Base-by-base conservation (phyloP, 176 grass and related monocot genomes). In the Hsuehochloa calcarea region DNA sequence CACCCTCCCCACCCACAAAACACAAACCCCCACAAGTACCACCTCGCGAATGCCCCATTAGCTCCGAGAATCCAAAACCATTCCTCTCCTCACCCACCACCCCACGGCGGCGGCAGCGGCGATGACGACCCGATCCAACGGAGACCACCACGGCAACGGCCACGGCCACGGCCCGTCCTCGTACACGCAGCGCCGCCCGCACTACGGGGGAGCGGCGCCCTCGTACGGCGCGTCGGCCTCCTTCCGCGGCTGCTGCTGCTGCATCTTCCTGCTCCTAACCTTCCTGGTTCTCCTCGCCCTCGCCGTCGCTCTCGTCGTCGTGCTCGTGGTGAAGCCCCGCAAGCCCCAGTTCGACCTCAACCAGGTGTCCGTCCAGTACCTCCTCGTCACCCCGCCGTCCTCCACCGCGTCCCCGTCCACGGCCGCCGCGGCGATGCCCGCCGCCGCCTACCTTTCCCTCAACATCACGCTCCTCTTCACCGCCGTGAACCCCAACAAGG, bases 281-380 rank as follows among this genome's bases (percentile, higher is more conserved):
- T 93, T 99, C 88, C 96, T 99, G 23, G 91, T 84, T 43, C 96
- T 99, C 46, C 90, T 99, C 54, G 93, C 90, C 51, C 77, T 99
- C 59, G 96, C 96, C 34, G 82, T 96, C 46, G 90, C 89, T 20
- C 96, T 99, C 71, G 91, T 99, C 20, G 84, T 99, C 51, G 81
- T 99, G 64, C 93, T 99, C 34, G 93, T 89, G 59, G 93, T 99
- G 70, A 99, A 99, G 90, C 96, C 96, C 60, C 89, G 91, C 78
- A 99, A 96, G 73, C 96, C 96, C 29, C 88, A 95, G 73, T 99
- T 99, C 93, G 96, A 99, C 81, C 96, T 99, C 71, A 93, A 99
- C 90, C 96, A 99, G 70, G 96, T 96, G 34, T 86, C 90, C 86
- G 93, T 99, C 59, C 93, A 96, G 65, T 99, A 99, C 91, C 91